Evolutionary conservation across 2,329 filamentous ascomycete genomes (phyloP).

Genomic region (Fusarium buharicum): DNA sequence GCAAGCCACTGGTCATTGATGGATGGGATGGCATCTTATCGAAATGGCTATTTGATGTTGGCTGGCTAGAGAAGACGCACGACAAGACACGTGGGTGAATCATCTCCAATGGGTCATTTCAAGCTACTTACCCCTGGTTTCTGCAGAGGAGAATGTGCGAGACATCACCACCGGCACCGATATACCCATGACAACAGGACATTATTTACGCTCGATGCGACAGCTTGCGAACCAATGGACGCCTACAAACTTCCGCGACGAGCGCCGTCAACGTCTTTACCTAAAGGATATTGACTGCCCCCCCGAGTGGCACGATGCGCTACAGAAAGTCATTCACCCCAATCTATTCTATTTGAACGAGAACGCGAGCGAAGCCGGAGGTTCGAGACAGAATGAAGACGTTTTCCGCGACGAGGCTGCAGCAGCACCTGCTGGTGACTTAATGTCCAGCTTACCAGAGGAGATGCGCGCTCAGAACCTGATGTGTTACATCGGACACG

Average conservation of each 20-base stretch:
- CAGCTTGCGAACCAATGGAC: slow-evolving; percentile 86
- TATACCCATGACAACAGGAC: slow-evolving; percentile 85
- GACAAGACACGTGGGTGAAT: slow-evolving; percentile 76
- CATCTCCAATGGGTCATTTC: neutral
- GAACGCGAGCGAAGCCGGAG: slow-evolving; percentile 62
- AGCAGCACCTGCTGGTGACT: slow-evolving; percentile 80
- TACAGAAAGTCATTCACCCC: slow-evolving; percentile 81
- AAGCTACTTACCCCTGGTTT: slow-evolving; percentile 34
- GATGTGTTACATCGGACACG: slow-evolving; percentile 98
- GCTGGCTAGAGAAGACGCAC: slow-evolving; percentile 83
- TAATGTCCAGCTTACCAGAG: slow-evolving; percentile 91
- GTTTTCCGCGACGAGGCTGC: slow-evolving; percentile 63
- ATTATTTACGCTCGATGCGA: slow-evolving; percentile 90
- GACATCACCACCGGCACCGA: slow-evolving; percentile 79
- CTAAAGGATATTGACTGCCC: slow-evolving; percentile 98
- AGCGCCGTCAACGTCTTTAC: slow-evolving; percentile 86
- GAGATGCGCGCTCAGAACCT: slow-evolving; percentile 94
- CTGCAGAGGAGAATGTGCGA: slow-evolving; percentile 80
- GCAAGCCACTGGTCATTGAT: slow-evolving; percentile 90
- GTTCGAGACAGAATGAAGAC: slow-evolving; percentile 51
- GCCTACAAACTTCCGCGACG: slow-evolving; percentile 78
- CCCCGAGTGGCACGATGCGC: slow-evolving; percentile 81
- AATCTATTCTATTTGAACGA: slow-evolving; percentile 93
- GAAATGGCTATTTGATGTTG: slow-evolving; percentile 77
- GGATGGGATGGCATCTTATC: slow-evolving; percentile 84